These are phyloP conservation scores for Cytospora piceicola DNA, from an alignment of 2,329 filamentous ascomycete genomes.

Conservation along the genomic window DNA sequence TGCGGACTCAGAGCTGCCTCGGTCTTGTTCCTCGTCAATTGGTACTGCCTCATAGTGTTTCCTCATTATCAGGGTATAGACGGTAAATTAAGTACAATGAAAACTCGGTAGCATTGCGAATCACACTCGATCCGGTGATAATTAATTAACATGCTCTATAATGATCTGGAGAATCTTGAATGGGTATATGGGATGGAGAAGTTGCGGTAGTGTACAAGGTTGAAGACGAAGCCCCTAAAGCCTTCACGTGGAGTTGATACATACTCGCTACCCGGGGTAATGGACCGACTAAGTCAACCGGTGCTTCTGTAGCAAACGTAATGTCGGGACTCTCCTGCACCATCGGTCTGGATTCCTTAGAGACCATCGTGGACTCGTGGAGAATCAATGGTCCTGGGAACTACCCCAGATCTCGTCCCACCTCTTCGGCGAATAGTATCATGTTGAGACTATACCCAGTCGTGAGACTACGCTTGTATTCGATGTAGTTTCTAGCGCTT, in stretches of 20 bases:
- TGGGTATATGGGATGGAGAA: too few relatives aligned
- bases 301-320: not conserved
- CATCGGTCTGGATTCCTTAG: conserved; percentile 10
- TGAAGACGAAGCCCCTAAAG: too few relatives aligned
- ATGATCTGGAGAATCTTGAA: not conserved
- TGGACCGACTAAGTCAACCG: too few relatives aligned
- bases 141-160: not conserved
- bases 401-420: conserved; percentile 8
- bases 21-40: conserved; percentile 44
- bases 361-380: conserved; percentile 8
- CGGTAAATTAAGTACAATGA: too few relatives aligned
- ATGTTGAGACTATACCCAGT: conserved; percentile 6
- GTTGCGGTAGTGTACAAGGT: too few relatives aligned
- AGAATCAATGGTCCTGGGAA: not conserved
- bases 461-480: not conserved
- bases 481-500: conserved; percentile 8
- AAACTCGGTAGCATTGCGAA: conserved; percentile 14
- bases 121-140: conserved; percentile 8
- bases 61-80: conserved; percentile 37
- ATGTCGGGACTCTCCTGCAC: not conserved
- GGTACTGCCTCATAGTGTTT: conserved; percentile 42
- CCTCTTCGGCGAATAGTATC: not conserved
- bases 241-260: conserved; percentile 2
- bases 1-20: conserved; percentile 27
- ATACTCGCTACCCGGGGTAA: not conserved